Evolutionary conservation across 2,329 filamentous ascomycete genomes (phyloP).

Genomic region (Thelonectria blattea): DNA sequence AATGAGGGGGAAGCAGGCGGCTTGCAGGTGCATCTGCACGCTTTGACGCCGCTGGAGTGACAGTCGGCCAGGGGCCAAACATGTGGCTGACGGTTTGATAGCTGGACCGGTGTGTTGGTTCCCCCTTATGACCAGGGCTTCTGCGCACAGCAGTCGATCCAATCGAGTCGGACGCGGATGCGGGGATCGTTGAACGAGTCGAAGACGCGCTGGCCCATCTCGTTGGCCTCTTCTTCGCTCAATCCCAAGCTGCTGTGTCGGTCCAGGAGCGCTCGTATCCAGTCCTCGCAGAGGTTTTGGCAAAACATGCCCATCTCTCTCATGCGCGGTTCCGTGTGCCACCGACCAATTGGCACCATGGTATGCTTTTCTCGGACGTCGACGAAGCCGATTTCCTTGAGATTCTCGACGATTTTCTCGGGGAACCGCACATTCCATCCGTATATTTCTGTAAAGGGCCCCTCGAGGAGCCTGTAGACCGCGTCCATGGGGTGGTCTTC

Average conservation of each 20-base stretch:
- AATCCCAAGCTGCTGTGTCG: constrained; percentile 44
- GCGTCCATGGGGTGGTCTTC: constrained; percentile 41
- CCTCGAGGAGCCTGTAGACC: constrained; percentile 43
- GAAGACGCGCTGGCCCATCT: constrained; percentile 41
- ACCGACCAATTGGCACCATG: constrained; percentile 46
- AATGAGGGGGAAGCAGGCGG: constrained; percentile 8
- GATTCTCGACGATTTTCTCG: constrained; percentile 35
- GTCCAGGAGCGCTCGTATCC: constrained; percentile 43
- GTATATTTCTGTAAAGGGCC: constrained; percentile 41
- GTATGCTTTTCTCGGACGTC: constrained; percentile 40
- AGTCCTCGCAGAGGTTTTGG: constrained; percentile 45
- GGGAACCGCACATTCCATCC: constrained; percentile 45
- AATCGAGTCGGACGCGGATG: constrained; percentile 44
- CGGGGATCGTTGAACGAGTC: constrained; percentile 42
- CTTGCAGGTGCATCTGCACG: constrained; percentile 14
- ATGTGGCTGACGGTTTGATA: constrained; percentile 12
- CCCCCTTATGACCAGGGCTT: constrained; percentile 39
- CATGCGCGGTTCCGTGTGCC: constrained; percentile 43
- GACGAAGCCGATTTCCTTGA: constrained; percentile 44
- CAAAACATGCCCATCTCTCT: constrained; percentile 48
- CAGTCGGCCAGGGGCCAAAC: constrained; percentile 7
- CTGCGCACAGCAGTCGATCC: constrained; percentile 48
- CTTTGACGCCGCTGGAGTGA: constrained; percentile 21
- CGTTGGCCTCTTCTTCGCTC: constrained; percentile 42
- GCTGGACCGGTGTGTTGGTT: constrained; percentile 5